A percentile compares a stretch with the other conserved stretches of the same genome.
These are phyloP conservation scores for Pisolithus albus DNA, from an alignment of 768 basidiomycete species.

Conservation along the genomic window DNA sequence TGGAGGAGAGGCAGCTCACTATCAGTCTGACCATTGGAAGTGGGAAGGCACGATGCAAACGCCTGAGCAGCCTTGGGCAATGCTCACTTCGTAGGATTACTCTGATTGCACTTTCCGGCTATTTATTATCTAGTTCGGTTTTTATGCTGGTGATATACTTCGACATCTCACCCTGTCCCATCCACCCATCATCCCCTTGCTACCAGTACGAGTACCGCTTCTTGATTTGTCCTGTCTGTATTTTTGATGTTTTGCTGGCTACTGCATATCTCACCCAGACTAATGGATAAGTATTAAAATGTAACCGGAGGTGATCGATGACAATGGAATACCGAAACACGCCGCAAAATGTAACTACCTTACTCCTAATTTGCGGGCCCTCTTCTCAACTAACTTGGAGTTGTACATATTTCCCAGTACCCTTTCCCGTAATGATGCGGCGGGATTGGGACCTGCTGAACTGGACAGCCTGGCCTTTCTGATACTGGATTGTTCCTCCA, in stretches of 20 bases:
- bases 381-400: conserved; percentile 13
- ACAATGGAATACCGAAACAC: background rate
- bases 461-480: conserved; percentile 44
- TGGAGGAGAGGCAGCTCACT: conserved; percentile 69
- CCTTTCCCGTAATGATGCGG: conserved; percentile 42
- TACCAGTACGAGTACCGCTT: conserved; percentile 32
- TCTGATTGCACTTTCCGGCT: conserved; percentile 28
- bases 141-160: conserved; percentile 37
- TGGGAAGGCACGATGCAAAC: conserved; percentile 65
- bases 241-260: conserved; percentile 54
- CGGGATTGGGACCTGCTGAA: conserved; percentile 16
- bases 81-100: conserved; percentile 36
- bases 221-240: conserved; percentile 45
- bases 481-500: conserved; percentile 35
- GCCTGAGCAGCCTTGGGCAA: conserved; percentile 67
- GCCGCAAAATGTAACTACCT: conserved; percentile 4
- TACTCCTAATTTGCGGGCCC: conserved; percentile 6
- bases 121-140: conserved; percentile 34
- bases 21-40: conserved; percentile 52
- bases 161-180: conserved; percentile 18
- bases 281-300: conserved; percentile 23
- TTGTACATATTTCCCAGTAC: conserved; percentile 51
- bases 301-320: background rate
- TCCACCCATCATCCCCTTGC: conserved; percentile 28
- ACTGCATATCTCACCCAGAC: conserved; percentile 40